phyloP scores from a whole-genome alignment of 108 stramenopile species.

The Epipyxis sp. region DNA sequence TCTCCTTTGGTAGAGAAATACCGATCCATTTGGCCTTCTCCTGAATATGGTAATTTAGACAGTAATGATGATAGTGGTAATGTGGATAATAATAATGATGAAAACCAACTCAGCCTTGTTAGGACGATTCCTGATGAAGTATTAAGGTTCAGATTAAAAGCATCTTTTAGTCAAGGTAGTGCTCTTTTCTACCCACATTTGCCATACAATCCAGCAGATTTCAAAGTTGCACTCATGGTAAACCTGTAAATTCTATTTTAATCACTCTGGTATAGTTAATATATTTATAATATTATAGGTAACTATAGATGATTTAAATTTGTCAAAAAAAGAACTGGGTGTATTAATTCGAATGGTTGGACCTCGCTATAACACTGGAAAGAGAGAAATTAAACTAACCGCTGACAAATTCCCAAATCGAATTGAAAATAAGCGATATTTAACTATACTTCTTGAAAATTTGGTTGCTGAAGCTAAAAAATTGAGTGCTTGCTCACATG shows the following conservation, averaged over 20 bases:
- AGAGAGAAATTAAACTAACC: background rate
- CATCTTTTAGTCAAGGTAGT: background rate
- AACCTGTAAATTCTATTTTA: background rate
- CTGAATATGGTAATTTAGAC: background rate
- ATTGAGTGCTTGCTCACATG: background rate
- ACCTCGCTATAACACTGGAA: background rate
- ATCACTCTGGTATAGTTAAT: background rate
- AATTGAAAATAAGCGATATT: background rate
- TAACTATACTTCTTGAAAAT: background rate
- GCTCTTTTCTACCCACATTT: background rate
- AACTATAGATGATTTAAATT: background rate
- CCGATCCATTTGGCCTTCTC: background rate
- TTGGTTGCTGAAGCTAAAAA: background rate
- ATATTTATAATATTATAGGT: background rate
- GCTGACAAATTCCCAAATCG: conserved; percentile 13
- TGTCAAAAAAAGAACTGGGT: background rate
- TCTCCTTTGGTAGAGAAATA: background rate
- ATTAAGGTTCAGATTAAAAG: background rate
- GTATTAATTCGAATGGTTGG: background rate
- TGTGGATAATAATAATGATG: no score
- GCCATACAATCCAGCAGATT: background rate
- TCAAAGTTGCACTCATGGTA: conserved; percentile 7
- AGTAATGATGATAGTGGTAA: no score
- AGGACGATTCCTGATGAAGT: background rate
- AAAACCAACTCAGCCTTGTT: no score